phyloP scores from a whole-genome alignment of 768 basidiomycete species.

The Leucocoprinus birnbaumii region DNA sequence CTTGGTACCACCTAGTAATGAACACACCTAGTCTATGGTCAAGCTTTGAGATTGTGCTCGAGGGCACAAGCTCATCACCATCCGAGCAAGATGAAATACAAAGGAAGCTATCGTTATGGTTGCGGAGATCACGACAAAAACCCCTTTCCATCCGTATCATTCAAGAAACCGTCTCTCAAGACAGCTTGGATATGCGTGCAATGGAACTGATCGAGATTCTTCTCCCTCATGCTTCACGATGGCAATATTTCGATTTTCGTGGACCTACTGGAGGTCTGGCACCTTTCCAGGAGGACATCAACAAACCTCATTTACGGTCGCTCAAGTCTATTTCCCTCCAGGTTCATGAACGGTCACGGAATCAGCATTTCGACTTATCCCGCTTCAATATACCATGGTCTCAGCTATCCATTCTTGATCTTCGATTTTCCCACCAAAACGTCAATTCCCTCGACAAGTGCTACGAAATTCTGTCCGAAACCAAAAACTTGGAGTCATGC shows the following conservation, averaged over 20 bases:
- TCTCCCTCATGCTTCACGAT: conserved; percentile 30
- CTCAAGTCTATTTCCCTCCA: conserved; percentile 31
- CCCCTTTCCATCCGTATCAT: conserved; percentile 29
- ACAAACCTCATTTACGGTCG: no score
- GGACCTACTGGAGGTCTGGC: conserved; percentile 27
- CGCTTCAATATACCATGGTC: conserved; percentile 32
- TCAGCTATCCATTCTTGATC: conserved; percentile 33
- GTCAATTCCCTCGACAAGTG: conserved; percentile 34
- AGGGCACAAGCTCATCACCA: conserved; percentile 20
- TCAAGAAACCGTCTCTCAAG: conserved; percentile 16
- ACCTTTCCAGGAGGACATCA: conserved; percentile 20
- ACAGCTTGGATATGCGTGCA: conserved; percentile 19
- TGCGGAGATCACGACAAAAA: conserved; percentile 31
- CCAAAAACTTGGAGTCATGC: conserved; percentile 28
- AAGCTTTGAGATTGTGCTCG: conserved; percentile 31
- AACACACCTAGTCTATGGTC: conserved; percentile 46
- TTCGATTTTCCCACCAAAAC: conserved; percentile 31
- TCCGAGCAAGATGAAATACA: conserved; percentile 17
- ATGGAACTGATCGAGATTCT: conserved; percentile 25
- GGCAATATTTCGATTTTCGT: conserved; percentile 31
- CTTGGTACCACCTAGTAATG: conserved; percentile 38
- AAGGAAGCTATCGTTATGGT: conserved; percentile 24
- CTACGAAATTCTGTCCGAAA: conserved; percentile 28
- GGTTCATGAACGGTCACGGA: conserved; percentile 23
- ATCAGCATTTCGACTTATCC: conserved; percentile 20